Evolutionary conservation across 371 early-diverging fungal species (phyloP).

Genomic region (Choanephora cucurbitarum): DNA sequence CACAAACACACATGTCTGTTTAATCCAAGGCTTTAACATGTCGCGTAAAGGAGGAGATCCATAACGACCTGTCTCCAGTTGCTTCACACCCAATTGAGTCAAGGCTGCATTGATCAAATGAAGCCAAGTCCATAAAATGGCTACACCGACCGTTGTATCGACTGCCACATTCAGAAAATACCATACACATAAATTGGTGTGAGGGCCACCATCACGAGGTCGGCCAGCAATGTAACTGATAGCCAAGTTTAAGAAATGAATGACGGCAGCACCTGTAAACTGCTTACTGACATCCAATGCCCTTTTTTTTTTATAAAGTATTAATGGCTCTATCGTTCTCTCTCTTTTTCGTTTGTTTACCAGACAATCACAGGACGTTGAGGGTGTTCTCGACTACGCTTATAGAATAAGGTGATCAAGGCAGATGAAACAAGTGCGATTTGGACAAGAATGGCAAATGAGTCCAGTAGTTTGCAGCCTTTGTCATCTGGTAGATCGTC

Average conservation of each 20-base stretch:
- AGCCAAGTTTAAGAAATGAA: conserved; percentile 60
- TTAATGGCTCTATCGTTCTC: no score
- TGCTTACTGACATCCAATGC: conserved; percentile 68
- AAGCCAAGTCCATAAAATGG: conserved; percentile 56
- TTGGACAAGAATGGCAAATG: conserved; percentile 70
- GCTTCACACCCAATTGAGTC: conserved; percentile 28
- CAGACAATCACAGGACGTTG: conserved; percentile 65
- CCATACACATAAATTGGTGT: conserved; percentile 66
- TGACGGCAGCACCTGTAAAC: conserved; percentile 58
- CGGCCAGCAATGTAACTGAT: conserved; percentile 57
- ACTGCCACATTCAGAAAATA: conserved; percentile 68
- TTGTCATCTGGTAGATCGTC: conserved; percentile 30
- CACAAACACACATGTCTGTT: conserved; percentile 42
- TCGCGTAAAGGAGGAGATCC: conserved; percentile 37
- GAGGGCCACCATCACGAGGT: conserved; percentile 40
- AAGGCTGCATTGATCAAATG: conserved; percentile 34
- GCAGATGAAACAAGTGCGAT: conserved; percentile 58
- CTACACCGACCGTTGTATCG: conserved; percentile 67
- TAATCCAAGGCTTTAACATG: conserved; percentile 40
- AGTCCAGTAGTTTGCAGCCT: conserved; percentile 58
- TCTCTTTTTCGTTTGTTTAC: no score
- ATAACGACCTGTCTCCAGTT: conserved; percentile 43
- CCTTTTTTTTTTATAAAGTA: conserved; percentile 32
- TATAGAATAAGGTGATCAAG: conserved; percentile 58
- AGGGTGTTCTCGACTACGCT: conserved; percentile 60